Evolutionary conservation across 345 rosid genomes (phyloP), one percentile per base, ranked within the genome.

Genomic region (Laguncularia racemosa): DNA sequence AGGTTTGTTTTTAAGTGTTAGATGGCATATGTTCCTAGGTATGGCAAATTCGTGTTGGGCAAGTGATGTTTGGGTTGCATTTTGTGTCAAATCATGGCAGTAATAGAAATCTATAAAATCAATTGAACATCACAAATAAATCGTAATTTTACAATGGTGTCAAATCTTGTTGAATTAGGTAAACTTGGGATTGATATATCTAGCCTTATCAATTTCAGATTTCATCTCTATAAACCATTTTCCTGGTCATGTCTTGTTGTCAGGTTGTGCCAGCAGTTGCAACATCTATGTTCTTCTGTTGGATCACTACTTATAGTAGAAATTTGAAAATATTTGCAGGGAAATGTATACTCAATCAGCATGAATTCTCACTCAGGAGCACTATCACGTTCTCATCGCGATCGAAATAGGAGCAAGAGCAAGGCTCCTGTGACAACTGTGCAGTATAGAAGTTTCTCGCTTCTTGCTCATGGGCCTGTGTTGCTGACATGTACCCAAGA

Each of bases 401-500:
- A 73, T 62, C 80, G 78, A 58, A 78, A 75, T 75, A 77, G 79
- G 53, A 69, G 84, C 59, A 86, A 81, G 66, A 84, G 62, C 71
- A 86, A 82, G 69, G 80, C 79, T 62, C 84, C 91, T 13, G 85
- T 89, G 52, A 83, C 97, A 62, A 83, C 96, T 14, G 81, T 93
- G 60, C 84, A 89, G 73, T 93, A 89, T 67, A 80, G 95, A 58
- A 93, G 97, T 76, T 86, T 93, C 80, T 93, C 97, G 58, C 80
- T 89, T 28, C 74, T 93, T 65, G 88, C 99, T 15, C 74, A 79
- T 18, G 95, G 97, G 13, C 99, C 99, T 52, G 97, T 93, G 64
- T 72, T 93, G 56, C 84, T 93, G 62, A 75, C 97, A 15, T 93
- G 97, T 61, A 81, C 81, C 67, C 95, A 83, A 68, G 97, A 93